Conservation (phyloP, 441 rosid genomes). For the Gossypium gossypioides region DNA sequence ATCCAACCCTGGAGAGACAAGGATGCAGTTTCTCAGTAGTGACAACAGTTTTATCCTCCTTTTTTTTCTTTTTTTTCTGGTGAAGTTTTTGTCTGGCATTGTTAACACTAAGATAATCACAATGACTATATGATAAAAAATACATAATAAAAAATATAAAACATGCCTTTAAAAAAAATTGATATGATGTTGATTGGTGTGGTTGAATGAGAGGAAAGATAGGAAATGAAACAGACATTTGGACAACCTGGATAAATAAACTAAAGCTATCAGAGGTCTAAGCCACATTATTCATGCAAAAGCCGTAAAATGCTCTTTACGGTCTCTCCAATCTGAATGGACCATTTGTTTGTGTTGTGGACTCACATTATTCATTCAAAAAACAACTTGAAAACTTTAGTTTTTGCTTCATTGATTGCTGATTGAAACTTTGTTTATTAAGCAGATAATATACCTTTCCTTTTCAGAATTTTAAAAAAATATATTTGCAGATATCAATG, state of each 20-base stretch:
- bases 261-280: not conserved
- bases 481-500: not conserved
- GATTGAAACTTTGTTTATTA: constrained; percentile 2
- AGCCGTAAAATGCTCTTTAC: constrained; percentile 1
- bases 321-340: constrained; percentile 5
- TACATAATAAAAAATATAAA: not conserved
- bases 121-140: not conserved
- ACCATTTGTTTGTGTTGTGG: not conserved
- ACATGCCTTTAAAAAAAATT: not conserved
- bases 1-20: not conserved
- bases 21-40: not conserved
- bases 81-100: constrained; percentile 17
- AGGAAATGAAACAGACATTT: not conserved
- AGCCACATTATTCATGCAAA: constrained; percentile 13
- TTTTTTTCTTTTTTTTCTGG: not conserved
- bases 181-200: constrained; percentile 7
- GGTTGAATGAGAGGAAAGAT: not conserved
- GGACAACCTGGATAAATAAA: constrained; percentile 9
- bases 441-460: not conserved
- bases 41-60: not conserved
- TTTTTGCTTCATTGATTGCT: constrained; percentile 8
- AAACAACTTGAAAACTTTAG: not conserved
- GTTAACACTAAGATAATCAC: not conserved
- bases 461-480: not conserved
- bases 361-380: not conserved